Conservation (phyloP, 305 asterid genomes). For the Fraxinus paxiana region DNA sequence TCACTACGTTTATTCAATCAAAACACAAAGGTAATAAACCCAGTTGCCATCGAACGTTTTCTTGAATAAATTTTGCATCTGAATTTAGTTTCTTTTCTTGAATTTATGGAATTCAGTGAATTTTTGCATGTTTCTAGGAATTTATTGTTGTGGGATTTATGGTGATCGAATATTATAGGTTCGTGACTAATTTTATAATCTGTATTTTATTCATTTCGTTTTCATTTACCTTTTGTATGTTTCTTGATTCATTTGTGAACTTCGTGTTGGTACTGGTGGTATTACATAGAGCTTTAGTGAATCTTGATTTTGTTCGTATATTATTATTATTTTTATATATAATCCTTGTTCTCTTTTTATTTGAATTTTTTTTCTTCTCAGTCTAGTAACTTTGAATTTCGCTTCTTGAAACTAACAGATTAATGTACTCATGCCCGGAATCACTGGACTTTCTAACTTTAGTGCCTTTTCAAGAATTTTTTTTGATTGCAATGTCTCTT, state of each 20-base stretch:
- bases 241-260: slow-evolving; percentile 17
- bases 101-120: neutral
- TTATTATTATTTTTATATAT: neutral
- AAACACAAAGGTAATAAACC: slow-evolving; percentile 1
- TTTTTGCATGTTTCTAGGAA: neutral
- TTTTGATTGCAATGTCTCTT: neutral
- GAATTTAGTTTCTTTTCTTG: neutral
- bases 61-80: neutral
- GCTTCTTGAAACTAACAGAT: neutral
- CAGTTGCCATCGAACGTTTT: neutral
- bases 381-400: slow-evolving; percentile 9
- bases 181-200: slow-evolving; percentile 7
- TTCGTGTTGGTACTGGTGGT: slow-evolving; percentile 3
- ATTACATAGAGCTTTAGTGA: slow-evolving; percentile 13
- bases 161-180: slow-evolving; percentile 17
- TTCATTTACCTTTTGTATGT: neutral
- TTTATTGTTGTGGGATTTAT: slow-evolving; percentile 8
- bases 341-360: slow-evolving; percentile 9
- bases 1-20: neutral
- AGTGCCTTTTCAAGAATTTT: slow-evolving; percentile 6
- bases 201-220: neutral
- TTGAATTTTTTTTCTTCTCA: slow-evolving; percentile 21
- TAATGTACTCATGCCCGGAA: neutral
- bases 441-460: slow-evolving; percentile 1
- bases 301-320: slow-evolving; percentile 16